Base-by-base conservation (phyloP, 768 basidiomycete species). In the Pulveroboletus sp. region DNA sequence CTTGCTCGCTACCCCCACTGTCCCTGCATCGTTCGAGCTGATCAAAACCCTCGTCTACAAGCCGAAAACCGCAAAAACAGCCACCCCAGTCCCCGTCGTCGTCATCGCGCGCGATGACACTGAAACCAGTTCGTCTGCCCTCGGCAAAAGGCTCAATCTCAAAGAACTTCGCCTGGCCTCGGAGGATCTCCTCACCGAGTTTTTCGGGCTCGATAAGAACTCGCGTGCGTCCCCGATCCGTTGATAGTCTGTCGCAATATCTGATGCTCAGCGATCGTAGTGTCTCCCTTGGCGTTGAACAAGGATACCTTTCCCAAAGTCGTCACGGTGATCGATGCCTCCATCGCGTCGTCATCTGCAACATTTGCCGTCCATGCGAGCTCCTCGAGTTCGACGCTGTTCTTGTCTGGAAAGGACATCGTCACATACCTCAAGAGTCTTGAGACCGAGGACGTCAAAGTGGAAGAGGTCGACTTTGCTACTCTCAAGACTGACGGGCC, bases 31-130 rank as follows among this genome's bases (percentile, higher is more conserved):
- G 14, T 89, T 85, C 61, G 81, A 88, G 65, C 76, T 90, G 58
- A 78, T 88, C 65, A 94, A 93, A 68, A 89, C 87, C 40, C 84
- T 94, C 57, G 85, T 95, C 47, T 95, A 91, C 84, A 97, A 97
- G 66, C 94, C 94, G 27, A 94, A 94, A 70, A 92, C 93, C 3
- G 87, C 93, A n/a, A 97, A 97, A 68, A 79, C 81, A 0, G 90
- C 88, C 7, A 81, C 78, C 25, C 83, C 91, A 2, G 78, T 91
- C 44, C 94, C 93, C 8, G 83, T 97, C 49, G 77, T 97, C 55
- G 85, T 94, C 50, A 79, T 97, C 66, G 90, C 90, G 10, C 76
- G 82, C 60, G 92, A 95, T 61, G 75, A 78, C 23, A 90, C 90
- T n/a, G 88, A 94, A 61, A 88, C 87, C 8, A 84, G 79, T 65